phyloP scores from a whole-genome alignment of 768 basidiomycete genomes.

The Boletus fagicola region DNA sequence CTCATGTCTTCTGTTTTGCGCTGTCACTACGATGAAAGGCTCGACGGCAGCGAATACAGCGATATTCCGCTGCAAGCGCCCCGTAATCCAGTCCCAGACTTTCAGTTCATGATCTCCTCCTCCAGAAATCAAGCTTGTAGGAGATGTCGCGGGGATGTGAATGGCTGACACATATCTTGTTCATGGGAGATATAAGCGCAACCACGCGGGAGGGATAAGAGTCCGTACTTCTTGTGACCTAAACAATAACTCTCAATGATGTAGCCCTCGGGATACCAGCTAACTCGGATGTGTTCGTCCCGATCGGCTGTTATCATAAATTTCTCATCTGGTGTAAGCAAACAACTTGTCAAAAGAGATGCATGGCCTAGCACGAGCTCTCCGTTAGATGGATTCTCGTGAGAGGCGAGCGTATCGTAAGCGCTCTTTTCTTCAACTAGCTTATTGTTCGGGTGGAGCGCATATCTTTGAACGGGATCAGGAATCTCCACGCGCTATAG shows the following conservation, averaged over 20 bases:
- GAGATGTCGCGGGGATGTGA: slow-evolving; percentile 55
- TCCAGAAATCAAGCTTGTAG: slow-evolving; percentile 67
- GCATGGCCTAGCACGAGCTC: slow-evolving; percentile 82
- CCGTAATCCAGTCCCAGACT: slow-evolving; percentile 78
- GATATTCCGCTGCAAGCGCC: slow-evolving; percentile 52
- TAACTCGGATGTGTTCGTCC: slow-evolving; percentile 93
- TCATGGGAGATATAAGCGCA: not conserved
- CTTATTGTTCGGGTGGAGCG: slow-evolving; percentile 39
- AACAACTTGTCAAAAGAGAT: slow-evolving; percentile 74
- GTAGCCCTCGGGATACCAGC: slow-evolving; percentile 84
- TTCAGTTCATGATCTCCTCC: slow-evolving; percentile 81
- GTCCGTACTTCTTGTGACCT: slow-evolving; percentile 73
- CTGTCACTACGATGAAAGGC: slow-evolving; percentile 44
- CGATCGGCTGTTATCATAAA: slow-evolving; percentile 88
- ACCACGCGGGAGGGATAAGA: not conserved
- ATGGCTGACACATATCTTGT: slow-evolving; percentile 81
- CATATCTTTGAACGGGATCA: slow-evolving; percentile 47
- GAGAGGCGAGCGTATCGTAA: slow-evolving; percentile 45
- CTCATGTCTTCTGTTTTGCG: slow-evolving; percentile 28
- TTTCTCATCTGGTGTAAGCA: slow-evolving; percentile 64
- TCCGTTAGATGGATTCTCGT: slow-evolving; percentile 69
- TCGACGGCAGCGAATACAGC: slow-evolving; percentile 46
- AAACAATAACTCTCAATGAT: slow-evolving; percentile 85
- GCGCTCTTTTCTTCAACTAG: slow-evolving; percentile 26
- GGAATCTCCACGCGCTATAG: not conserved